These are phyloP conservation scores for Raphanus sativus DNA, from an alignment of 345 rosid species.

Conservation along the genomic window DNA sequence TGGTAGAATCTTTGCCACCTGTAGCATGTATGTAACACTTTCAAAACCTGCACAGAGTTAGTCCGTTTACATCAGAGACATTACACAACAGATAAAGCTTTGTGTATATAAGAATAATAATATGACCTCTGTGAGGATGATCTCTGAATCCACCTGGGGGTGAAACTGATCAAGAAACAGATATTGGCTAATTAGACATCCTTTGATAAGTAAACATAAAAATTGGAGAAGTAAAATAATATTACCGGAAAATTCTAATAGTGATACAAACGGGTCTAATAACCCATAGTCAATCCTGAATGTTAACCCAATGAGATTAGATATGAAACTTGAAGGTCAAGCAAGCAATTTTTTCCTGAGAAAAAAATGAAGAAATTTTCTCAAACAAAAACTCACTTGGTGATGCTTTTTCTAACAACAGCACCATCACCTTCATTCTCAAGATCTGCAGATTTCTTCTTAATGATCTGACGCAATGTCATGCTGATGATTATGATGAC, in stretches of 20 bases:
- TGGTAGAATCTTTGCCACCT: slow-evolving; percentile 22
- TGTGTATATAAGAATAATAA: neutral
- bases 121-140: slow-evolving; percentile 87
- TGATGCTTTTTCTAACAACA: slow-evolving; percentile 75
- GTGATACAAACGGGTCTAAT: slow-evolving; percentile 83
- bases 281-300: slow-evolving; percentile 63
- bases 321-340: slow-evolving; percentile 16
- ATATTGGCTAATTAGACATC: neutral
- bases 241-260: slow-evolving; percentile 76
- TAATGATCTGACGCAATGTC: slow-evolving; percentile 54
- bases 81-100: neutral
- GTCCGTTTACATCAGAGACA: neutral
- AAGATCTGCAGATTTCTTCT: slow-evolving; percentile 58
- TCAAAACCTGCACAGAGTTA: slow-evolving; percentile 63
- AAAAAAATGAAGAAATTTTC: neutral
- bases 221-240: neutral
- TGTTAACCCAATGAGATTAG: neutral
- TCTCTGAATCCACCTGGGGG: slow-evolving; percentile 92
- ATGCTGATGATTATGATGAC: neutral
- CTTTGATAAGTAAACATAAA: neutral
- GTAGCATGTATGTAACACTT: slow-evolving; percentile 87
- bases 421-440: slow-evolving; percentile 80
- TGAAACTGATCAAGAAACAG: slow-evolving; percentile 51
- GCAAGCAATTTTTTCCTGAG: neutral
- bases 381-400: slow-evolving; percentile 45